Conservation (phyloP, 495 filamentous ascomycete species). For the Aspergillus olivimuriae region DNA sequence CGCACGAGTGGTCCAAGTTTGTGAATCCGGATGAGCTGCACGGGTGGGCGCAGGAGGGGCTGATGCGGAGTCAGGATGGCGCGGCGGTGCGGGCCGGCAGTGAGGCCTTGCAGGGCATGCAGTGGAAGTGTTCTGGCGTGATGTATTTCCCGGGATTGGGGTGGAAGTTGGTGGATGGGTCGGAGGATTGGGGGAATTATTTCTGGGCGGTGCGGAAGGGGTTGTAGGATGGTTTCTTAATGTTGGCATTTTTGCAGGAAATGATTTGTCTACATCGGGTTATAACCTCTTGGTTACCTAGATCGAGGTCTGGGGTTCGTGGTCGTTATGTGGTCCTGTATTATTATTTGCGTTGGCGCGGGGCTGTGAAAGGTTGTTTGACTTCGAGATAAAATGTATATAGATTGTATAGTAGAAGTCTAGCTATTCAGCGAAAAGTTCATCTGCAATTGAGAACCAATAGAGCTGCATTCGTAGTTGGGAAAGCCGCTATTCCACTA, state of each 20-base stretch:
- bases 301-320: too few relatives aligned
- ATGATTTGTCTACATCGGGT: too few relatives aligned
- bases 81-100: slow-evolving; percentile 43
- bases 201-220: slow-evolving; percentile 82
- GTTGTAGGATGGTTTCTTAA: slow-evolving; percentile 19
- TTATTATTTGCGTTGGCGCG: not conserved
- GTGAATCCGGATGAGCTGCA: slow-evolving; percentile 79
- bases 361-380: not conserved
- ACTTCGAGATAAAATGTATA: not conserved
- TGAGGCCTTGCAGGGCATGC: slow-evolving; percentile 41
- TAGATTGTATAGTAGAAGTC: not conserved
- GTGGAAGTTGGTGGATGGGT: slow-evolving; percentile 77
- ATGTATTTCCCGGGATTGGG: slow-evolving; percentile 86
- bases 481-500: too few relatives aligned
- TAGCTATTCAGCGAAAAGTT: too few relatives aligned
- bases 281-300: too few relatives aligned
- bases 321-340: too few relatives aligned
- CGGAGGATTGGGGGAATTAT: slow-evolving; percentile 91
- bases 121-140: slow-evolving; percentile 63
- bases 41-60: slow-evolving; percentile 45
- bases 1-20: slow-evolving; percentile 95
- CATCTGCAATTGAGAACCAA: too few relatives aligned
- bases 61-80: slow-evolving; percentile 38
- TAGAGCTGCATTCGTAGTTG: too few relatives aligned
- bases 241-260: too few relatives aligned